Conservation (phyloP, 495 filamentous ascomycete genomes). For the Choiromyces venosus region DNA sequence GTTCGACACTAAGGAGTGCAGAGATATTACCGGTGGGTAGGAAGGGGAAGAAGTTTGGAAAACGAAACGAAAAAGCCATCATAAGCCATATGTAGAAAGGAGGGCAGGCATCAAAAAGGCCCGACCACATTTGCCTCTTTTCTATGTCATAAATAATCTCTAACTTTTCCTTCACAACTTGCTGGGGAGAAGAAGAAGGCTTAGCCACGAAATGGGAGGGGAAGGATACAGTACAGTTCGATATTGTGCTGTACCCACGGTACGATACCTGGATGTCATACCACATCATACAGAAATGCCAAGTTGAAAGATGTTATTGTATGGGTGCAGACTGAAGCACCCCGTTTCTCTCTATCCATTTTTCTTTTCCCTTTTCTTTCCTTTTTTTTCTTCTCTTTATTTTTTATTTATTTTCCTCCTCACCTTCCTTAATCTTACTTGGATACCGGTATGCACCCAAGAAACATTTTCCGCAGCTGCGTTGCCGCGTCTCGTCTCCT, state of each 20-base stretch:
- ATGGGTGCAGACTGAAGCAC: neutral
- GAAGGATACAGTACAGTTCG: too few relatives aligned
- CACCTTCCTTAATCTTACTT: neutral
- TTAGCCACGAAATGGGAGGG: too few relatives aligned
- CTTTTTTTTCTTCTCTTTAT: neutral
- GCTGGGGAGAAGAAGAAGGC: too few relatives aligned
- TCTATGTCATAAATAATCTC: too few relatives aligned
- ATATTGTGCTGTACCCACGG: too few relatives aligned
- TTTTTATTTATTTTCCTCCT: neutral
- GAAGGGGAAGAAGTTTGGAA: neutral
- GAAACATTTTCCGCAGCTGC: neutral
- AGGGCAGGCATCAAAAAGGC: too few relatives aligned
- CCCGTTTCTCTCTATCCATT: neutral
- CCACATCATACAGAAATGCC: neutral
- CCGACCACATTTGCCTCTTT: too few relatives aligned
- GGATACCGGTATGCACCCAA: neutral
- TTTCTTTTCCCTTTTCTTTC: neutral
- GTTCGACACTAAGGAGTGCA: neutral
- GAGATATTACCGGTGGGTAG: neutral
- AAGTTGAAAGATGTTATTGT: neutral
- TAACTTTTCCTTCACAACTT: too few relatives aligned
- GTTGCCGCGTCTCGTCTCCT: neutral
- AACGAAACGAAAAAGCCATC: neutral
- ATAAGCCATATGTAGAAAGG: neutral
- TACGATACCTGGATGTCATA: too few relatives aligned